Evolutionary conservation across 805 yeast species (phyloP).

Genomic region (Pichia cephalocereana): DNA sequence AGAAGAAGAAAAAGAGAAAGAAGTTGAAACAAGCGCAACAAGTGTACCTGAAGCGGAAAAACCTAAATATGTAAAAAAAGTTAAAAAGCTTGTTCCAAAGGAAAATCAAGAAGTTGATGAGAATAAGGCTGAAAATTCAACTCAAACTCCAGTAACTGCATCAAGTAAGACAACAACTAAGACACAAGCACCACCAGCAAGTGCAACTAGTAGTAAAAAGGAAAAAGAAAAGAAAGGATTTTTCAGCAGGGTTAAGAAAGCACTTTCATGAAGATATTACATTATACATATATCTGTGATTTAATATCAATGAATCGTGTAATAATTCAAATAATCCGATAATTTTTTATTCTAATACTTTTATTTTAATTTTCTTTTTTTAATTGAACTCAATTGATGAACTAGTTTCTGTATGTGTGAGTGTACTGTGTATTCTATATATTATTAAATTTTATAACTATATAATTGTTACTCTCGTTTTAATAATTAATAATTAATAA

Average conservation of each 20-base stretch:
- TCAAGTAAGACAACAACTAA: not conserved
- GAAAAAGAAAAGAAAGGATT: conserved; percentile 36
- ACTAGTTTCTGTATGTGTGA: no score
- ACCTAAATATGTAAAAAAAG: conserved; percentile 34
- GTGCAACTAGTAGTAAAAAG: conserved; percentile 12
- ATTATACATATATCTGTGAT: no score
- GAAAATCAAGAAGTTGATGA: not conserved
- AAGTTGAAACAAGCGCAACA: not conserved
- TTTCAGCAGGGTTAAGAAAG: conserved; percentile 32
- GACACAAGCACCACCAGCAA: conserved; percentile 1
- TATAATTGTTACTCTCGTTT: no score
- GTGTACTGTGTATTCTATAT: no score
- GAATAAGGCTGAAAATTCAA: no score
- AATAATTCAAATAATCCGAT: not conserved
- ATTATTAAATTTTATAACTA: no score
- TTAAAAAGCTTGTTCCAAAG: conserved; percentile 10
- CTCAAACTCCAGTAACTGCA: not conserved
- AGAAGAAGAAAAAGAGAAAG: not conserved
- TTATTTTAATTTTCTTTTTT: no score
- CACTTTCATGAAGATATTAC: conserved; percentile 15
- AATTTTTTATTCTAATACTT: no score
- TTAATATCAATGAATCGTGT: no score
- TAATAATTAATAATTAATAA: no score
- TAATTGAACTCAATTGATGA: no score
- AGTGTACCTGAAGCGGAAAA: conserved; percentile 26